phyloP scores from a whole-genome alignment of 2,329 filamentous ascomycete genomes.

The Cryphonectria nitschkei region DNA sequence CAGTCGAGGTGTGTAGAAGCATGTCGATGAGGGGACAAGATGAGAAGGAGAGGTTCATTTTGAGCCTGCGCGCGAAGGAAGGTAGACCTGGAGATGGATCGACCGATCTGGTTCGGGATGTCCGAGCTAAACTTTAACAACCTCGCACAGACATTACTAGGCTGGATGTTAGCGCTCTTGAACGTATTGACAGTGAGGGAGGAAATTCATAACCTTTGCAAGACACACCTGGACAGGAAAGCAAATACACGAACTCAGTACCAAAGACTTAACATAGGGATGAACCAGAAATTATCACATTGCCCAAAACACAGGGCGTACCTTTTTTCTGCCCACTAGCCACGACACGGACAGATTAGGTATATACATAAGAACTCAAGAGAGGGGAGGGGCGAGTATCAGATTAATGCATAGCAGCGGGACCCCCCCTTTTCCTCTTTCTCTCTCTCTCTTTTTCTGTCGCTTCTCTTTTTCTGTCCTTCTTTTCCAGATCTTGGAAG shows the following conservation, averaged over 20 bases:
- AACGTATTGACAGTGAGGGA: neutral
- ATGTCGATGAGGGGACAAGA: neutral
- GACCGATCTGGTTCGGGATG: slow-evolving; percentile 2
- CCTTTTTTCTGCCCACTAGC: neutral
- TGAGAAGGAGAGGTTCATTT: neutral
- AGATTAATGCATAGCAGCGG: neutral
- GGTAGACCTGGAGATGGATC: neutral
- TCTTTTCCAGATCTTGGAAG: neutral
- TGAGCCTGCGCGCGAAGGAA: neutral
- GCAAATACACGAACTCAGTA: too few species aligned
- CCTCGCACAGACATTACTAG: slow-evolving; percentile 16
- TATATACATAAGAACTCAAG: neutral
- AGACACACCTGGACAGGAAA: too few species aligned
- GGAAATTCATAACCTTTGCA: too few species aligned
- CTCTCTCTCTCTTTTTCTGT: neutral
- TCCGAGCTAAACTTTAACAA: slow-evolving; percentile 10
- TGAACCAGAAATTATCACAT: neutral
- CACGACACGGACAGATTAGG: neutral
- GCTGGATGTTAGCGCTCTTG: slow-evolving; percentile 4
- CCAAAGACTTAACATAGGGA: too few species aligned
- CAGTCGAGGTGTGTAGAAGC: neutral
- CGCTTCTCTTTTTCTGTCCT: neutral
- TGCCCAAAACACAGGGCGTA: neutral
- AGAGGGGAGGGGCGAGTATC: neutral
- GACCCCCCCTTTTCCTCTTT: neutral